Conservation (phyloP, 2,329 filamentous ascomycete genomes). For the Pseudophaeomoniella oleicola region DNA sequence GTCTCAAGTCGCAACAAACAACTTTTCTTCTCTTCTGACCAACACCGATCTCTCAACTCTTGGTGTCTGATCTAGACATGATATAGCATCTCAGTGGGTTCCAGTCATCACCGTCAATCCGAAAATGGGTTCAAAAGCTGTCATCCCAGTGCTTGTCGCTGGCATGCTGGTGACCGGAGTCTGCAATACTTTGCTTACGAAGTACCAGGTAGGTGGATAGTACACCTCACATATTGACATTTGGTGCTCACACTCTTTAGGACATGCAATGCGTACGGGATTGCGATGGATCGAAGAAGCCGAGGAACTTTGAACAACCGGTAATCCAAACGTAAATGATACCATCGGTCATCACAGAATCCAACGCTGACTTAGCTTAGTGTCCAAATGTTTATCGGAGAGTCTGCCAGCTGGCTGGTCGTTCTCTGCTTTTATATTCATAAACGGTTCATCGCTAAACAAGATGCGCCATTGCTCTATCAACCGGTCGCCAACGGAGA, state of each 20-base stretch:
- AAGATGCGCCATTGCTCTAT: conserved; percentile 37
- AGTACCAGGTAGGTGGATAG: conserved; percentile 64
- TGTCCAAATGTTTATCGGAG: conserved; percentile 92
- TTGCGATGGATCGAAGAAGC: conserved; percentile 58
- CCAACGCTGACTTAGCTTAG: conserved; percentile 15
- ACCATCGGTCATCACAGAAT: background rate
- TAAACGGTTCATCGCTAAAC: conserved; percentile 26
- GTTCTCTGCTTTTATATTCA: conserved; percentile 57
- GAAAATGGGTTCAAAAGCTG: conserved; percentile 53
- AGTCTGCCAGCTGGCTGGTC: conserved; percentile 92
- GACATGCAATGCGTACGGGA: conserved; percentile 95
- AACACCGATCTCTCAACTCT: no score
- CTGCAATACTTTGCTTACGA: conserved; percentile 92
- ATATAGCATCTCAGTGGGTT: no score
- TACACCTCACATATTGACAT: conserved; percentile 1
- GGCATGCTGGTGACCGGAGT: conserved; percentile 97
- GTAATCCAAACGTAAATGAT: conserved; percentile 65
- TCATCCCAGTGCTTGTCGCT: conserved; percentile 72
- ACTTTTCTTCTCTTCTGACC: no score
- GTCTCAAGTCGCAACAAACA: no score
- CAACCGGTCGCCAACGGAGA: conserved; percentile 41
- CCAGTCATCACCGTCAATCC: no score
- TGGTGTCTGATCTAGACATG: no score
- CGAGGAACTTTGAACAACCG: conserved; percentile 74
- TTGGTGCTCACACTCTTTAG: conserved; percentile 19